A percentile compares a stretch with the other conserved stretches of the same genome.
Evolutionary conservation across 140 eudicot species (phyloP).

Genomic region (Flaveria floridana): DNA sequence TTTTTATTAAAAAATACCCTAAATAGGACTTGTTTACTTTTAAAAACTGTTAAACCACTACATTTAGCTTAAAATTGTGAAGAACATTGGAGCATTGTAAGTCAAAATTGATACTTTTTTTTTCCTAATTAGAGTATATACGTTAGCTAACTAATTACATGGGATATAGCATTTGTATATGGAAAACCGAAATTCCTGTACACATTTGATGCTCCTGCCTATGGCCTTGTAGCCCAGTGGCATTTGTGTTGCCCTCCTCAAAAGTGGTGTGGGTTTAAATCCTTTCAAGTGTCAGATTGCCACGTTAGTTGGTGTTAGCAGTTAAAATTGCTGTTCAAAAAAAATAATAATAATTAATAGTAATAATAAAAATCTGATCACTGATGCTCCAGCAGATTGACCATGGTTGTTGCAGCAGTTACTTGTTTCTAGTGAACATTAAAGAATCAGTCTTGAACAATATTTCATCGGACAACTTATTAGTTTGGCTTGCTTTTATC

Average conservation of each 20-base stretch:
- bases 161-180: background rate
- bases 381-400: background rate
- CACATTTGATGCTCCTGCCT: background rate
- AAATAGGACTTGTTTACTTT: background rate
- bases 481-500: conserved; percentile 19
- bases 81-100: background rate
- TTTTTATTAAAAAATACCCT: background rate
- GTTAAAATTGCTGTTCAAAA: too few species aligned
- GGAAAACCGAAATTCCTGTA: background rate
- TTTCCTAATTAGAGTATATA: conserved; percentile 3
- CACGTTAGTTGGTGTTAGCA: too few species aligned
- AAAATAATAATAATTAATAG: too few species aligned
- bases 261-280: too few species aligned
- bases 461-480: conserved; percentile 9
- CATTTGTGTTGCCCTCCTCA: too few species aligned
- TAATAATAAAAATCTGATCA: too few species aligned
- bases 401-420: conserved; percentile 8
- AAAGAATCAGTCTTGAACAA: conserved; percentile 5
- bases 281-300: too few species aligned
- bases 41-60: background rate
- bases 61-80: background rate
- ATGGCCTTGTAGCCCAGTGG: too few species aligned
- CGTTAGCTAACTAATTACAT: conserved; percentile 2
- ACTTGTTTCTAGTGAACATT: conserved; percentile 11
- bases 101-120: conserved; percentile 6